Percentiles rank a stretch among this genome's conserved stretches.
phyloP scores from a whole-genome alignment of 164 flowering plant genomes.

The Stephania cephalantha region DNA sequence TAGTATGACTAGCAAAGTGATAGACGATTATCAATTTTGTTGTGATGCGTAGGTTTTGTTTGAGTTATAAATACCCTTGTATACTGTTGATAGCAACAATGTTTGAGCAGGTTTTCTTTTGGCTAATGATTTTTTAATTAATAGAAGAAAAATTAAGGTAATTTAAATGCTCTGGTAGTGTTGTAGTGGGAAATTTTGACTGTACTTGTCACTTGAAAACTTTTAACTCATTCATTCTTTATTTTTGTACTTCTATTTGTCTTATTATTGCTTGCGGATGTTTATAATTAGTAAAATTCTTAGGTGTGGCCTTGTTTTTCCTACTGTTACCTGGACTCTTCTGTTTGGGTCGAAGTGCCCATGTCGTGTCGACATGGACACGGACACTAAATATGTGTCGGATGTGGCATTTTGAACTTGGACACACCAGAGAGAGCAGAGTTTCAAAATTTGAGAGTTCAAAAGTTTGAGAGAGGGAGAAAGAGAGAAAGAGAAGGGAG shows the following conservation, averaged over 20 bases:
- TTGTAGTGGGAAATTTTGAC: background rate
- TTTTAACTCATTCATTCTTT: background rate
- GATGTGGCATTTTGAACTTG: too few relatives aligned
- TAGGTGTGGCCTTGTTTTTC: too few relatives aligned
- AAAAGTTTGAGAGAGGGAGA: too few relatives aligned
- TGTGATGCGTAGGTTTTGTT: background rate
- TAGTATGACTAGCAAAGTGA: background rate
- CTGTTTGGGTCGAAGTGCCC: too few relatives aligned
- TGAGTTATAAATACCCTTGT: background rate
- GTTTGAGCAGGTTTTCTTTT: background rate
- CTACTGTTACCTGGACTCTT: too few relatives aligned
- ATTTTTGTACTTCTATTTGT: background rate
- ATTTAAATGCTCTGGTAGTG: background rate
- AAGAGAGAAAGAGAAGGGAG: too few relatives aligned
- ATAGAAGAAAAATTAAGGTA: background rate
- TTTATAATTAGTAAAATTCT: background rate
- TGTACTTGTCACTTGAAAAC: background rate
- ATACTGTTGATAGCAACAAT: background rate
- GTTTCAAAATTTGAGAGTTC: too few relatives aligned
- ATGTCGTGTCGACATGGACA: too few relatives aligned
- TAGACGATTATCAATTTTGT: background rate
- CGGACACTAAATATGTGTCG: too few relatives aligned
- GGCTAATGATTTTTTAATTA: background rate
- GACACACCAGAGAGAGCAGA: too few relatives aligned
- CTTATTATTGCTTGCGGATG: background rate